Base-by-base conservation (phyloP, 192 early-diverging fungal species). In the Gamsiella multidivaricata region DNA sequence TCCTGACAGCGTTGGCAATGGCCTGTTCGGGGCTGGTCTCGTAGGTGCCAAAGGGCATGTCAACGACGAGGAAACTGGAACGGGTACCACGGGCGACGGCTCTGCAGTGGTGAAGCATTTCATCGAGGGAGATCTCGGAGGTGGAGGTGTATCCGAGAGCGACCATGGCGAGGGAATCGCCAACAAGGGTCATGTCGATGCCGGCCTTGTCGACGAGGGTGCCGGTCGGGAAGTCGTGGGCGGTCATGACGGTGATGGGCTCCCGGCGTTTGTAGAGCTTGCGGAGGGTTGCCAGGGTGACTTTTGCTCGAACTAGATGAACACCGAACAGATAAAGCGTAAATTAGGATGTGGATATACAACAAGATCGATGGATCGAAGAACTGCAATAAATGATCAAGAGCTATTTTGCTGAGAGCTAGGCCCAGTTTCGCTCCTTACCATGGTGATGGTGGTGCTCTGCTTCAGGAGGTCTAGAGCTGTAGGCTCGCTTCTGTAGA, bases 111-210 rank as follows among this genome's bases (percentile, higher is more conserved):
- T 98, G 96, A n/a, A 97, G 68, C 96, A 99, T 99, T 80, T 97
- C 94, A 88, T 98, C 93, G 43, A 98, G 83, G 2, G 96, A 96
- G 33, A 97, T 82, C 60, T 86, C 85, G 56, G 92, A 92, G 25
- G 96, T 98, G 32, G 88, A 89, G 14, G 93, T 85, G 73, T 94
- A 91, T 6, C 96, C 96, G 36, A 99, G 82, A 3, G 94, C 90
- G 0, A 99, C 97, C 97, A 98, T 99, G 9, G 95, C 97, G 55
- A 98, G 81, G 0, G 93, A 95, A 79, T 98, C 98, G 10, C 98
- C 97, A 4, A 99, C 95, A 11, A 98, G 87, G 51, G 84, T 84
- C 70, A 94, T 88, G 65, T 98, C 98, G 64, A 96, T 86, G 9
- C 91, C 93, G 1, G 93, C 85, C 37, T 89, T 85, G 51, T 98